Evolutionary conservation across 129 eudicot species (phyloP).

Genomic region (Escallonia herrerae): DNA sequence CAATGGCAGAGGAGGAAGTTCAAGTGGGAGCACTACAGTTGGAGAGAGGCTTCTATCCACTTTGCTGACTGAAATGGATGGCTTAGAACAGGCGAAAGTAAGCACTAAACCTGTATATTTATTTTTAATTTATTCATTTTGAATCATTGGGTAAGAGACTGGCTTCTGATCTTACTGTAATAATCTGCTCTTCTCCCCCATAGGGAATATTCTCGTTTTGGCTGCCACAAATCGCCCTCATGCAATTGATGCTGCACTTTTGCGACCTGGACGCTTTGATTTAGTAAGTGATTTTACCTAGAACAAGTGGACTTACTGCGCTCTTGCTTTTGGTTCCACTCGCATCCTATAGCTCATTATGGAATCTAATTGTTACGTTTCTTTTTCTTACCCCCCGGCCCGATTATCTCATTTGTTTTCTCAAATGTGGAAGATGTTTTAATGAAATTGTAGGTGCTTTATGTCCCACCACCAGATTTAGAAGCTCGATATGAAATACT

Average conservation of each 20-base stretch:
- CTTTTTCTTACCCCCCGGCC: too few relatives aligned
- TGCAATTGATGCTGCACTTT: conserved; percentile 86
- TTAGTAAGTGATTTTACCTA: conserved; percentile 40
- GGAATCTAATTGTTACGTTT: not conserved
- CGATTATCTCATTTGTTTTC: too few relatives aligned
- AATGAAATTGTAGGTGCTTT: conserved; percentile 52
- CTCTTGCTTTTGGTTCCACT: too few relatives aligned
- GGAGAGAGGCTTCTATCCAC: conserved; percentile 95
- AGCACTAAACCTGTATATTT: not conserved
- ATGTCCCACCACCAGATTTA: conserved; percentile 92
- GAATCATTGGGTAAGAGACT: not conserved
- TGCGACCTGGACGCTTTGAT: conserved; percentile 99
- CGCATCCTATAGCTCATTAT: not conserved
- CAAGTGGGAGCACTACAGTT: conserved; percentile 67
- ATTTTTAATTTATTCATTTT: not conserved
- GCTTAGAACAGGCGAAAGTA: conserved; percentile 95
- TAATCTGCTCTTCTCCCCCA: not conserved
- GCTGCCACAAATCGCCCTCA: conserved; percentile 96
- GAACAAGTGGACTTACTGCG: not conserved
- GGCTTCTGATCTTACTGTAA: not conserved
- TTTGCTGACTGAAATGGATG: conserved; percentile 97
- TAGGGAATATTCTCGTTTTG: conserved; percentile 98
- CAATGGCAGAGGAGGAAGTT: conserved; percentile 63
- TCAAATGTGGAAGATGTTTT: not conserved
- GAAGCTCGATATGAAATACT: conserved; percentile 80